phyloP scores from a whole-genome alignment of 2,329 filamentous ascomycete species.

The Raffaelea albimanens region DNA sequence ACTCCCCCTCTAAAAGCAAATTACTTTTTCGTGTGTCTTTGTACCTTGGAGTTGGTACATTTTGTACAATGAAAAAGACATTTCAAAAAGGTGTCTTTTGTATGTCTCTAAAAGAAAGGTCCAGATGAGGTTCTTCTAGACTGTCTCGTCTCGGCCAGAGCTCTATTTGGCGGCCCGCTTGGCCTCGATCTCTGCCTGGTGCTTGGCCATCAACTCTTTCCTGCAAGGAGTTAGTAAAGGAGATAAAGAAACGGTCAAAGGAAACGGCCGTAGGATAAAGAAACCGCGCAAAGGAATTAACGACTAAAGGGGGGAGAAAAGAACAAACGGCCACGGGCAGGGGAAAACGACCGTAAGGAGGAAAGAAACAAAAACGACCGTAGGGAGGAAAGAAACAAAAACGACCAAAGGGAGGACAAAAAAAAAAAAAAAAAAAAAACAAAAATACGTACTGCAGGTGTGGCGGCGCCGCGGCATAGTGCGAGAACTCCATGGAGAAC shows the following conservation, averaged over 20 bases:
- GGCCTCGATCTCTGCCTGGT: slow-evolving; percentile 48
- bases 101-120: background rate
- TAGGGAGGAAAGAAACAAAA: slow-evolving; percentile 6
- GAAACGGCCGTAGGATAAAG: background rate
- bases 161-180: slow-evolving; percentile 45
- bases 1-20: no score
- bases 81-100: no score
- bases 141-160: background rate
- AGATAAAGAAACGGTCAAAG: slow-evolving; percentile 6
- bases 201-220: slow-evolving; percentile 49
- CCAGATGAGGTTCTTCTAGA: no score
- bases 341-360: background rate
- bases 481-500: slow-evolving; percentile 97
- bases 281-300: slow-evolving; percentile 14
- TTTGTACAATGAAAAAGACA: no score
- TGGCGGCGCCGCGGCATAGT: slow-evolving; percentile 78
- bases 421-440: background rate
- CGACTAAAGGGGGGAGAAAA: background rate
- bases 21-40: no score
- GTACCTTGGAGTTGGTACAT: no score
- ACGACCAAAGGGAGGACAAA: slow-evolving; percentile 6
- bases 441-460: slow-evolving; percentile 68
- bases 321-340: background rate
- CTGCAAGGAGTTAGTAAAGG: slow-evolving; percentile 25
- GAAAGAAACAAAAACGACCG: background rate